Base-by-base conservation (phyloP, 768 basidiomycete genomes). In the Symmetrospora coprosmae region DNA sequence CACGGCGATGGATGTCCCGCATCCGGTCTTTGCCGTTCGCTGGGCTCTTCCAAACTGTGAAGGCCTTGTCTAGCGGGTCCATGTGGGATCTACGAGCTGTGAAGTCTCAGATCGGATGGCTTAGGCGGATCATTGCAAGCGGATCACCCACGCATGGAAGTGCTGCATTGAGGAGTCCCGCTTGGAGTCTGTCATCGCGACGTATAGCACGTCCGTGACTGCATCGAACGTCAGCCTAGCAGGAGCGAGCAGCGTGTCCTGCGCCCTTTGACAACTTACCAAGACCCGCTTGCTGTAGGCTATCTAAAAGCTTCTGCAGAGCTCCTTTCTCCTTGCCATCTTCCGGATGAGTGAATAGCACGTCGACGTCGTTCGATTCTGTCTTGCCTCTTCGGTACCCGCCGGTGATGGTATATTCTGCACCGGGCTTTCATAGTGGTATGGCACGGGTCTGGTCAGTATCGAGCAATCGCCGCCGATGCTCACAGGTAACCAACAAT, bases 371-470 rank as follows among this genome's bases (percentile, higher is more conserved):
- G 67, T 84, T 86, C 68, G 84, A 86, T 62, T 81, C 73, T 2
- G 73, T 67, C 70, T 92, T 92, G 1, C 90, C 90, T 56, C 90
- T 75, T 28, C 91, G 81, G 72, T 90, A 87, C 4, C 88, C 89
- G 56, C 6, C 21, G 9, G 41, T 39, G 39, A 65, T 25, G 13
- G 30, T 39, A 34, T 62, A 30, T 11, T 46, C 38, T 5, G 5
- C 28, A 7, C 53, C 64, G 17, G 61, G 51, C 55, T 53, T 21
- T 25, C n/a, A n/a, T 16, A 25, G 19, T 11, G 4, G 5, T 14
- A 31, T 25, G 4, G 45, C 33, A 38, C 39, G 4, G 37, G n/a
- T 49, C 9, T 5, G 4, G 9, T n/a, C 11, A 49, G 25, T 27
- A n/a, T 27, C 38, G n/a, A 40, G 38, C 9, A 40, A 16, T n/a